These are phyloP conservation scores for Aspergillus thermomutatus DNA, from an alignment of 2,329 filamentous ascomycete genomes.

Conservation along the genomic window DNA sequence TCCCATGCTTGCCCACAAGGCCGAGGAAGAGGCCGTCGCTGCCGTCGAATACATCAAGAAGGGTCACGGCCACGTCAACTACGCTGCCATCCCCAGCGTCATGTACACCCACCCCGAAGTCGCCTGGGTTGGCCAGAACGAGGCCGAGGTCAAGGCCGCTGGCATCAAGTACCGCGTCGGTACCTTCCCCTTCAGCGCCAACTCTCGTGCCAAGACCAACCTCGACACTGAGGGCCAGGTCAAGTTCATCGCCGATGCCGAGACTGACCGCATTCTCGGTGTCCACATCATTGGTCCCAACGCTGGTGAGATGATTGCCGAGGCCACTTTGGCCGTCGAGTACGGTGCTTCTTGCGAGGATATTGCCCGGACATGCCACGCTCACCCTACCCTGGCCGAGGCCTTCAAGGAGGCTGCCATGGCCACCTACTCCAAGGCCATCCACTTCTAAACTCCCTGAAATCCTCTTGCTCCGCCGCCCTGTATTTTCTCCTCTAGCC, in stretches of 20 bases:
- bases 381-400: slow-evolving; percentile 92
- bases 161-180: slow-evolving; percentile 91
- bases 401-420: slow-evolving; percentile 99
- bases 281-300: slow-evolving; percentile 96
- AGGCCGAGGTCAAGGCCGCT: slow-evolving; percentile 88
- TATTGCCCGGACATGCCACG: slow-evolving; percentile 90
- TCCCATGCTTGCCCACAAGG: slow-evolving; percentile 99
- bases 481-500: slow-evolving; percentile 27
- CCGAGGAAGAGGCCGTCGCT: slow-evolving; percentile 94
- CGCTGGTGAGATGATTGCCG: slow-evolving; percentile 98
- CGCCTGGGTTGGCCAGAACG: slow-evolving; percentile 96
- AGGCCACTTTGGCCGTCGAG: slow-evolving; percentile 90
- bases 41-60: slow-evolving; percentile 97
- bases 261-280: slow-evolving; percentile 93
- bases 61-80: slow-evolving; percentile 98
- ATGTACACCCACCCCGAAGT: slow-evolving; percentile 99
- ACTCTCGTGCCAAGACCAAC: slow-evolving; percentile 98
- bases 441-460: slow-evolving; percentile 70
- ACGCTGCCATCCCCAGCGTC: slow-evolving; percentile 92
- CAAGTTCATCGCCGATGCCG: slow-evolving; percentile 93
- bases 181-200: slow-evolving; percentile 95
- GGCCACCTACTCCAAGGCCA: slow-evolving; percentile 92
- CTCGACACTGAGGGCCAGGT: slow-evolving; percentile 92
- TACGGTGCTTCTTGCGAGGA: slow-evolving; percentile 96
- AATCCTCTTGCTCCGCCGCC: slow-evolving; percentile 14